Evolutionary conservation across 176 grass and related monocot genomes (phyloP).

Genomic region (Sorghum bicolor): Sorghum_bicolor_NCBIv3 NC_012874.2:62728001-62728500

Average conservation of each 20-base stretch:
- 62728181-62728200: conserved; percentile 29
- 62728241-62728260: conserved; percentile 31
- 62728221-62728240: not conserved
- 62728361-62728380: conserved; percentile 23
- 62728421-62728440: conserved; percentile 4
- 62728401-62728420: conserved; percentile 44
- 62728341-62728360: conserved; percentile 12
- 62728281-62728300: not conserved
- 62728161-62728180: conserved; percentile 5
- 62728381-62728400: conserved; percentile 27
- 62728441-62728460: conserved; percentile 18
- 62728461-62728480: conserved; percentile 28
- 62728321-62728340: not conserved
- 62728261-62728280: conserved; percentile 46
- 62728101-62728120: conserved; percentile 16
- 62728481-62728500: conserved; percentile 59
- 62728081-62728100: not conserved
- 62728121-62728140: not conserved
- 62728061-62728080: not conserved
- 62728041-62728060: conserved; percentile 57
- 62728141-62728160: not conserved
- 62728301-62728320: conserved; percentile 6
- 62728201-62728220: conserved; percentile 10
- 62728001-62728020: conserved; percentile 44
- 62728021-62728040: conserved; percentile 49